Evolutionary conservation across 768 basidiomycete species (phyloP), one percentile per base, ranked within the genome.

Genomic region (Tephrocybe sp.): DNA sequence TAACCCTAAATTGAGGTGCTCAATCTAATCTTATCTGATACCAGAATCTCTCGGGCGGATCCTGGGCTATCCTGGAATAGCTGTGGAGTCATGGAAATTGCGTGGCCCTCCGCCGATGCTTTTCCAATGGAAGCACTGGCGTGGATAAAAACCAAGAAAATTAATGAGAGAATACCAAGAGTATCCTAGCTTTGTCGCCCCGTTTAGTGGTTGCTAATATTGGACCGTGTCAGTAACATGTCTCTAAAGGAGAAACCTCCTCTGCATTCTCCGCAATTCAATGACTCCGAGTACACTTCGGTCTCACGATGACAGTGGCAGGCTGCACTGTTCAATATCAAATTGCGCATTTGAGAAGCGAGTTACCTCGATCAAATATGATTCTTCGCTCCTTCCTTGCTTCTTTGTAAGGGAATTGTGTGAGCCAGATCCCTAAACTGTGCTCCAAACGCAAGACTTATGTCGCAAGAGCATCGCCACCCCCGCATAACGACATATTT

Each of bases 1-100:
- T 64, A 64, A 64, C 63, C 63, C 61, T 54, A 60, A 25, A 53
- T 47, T 52, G 43, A 47, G 54, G 55, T 50, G 41, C 24, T 16
- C 25, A 19, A 53, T 49, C 52, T 49, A 43, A 48, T 44, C 45
- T 36, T 31, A 41, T 46, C 32, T 36, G 44, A 46, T 46, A 3
- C 7, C 7, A 2, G 12, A 44, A 16, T 25, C 15, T 26, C 24
- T 30, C 44, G 44, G 35, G 26, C 31, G 32, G 47, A 38, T 39
- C 44, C 28, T 36, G 36, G 36, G 16, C 15, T n/a, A 34, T 15
- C 28, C 7, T 13, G n/a, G 6, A 30, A 30, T 30, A 30, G 28
- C 28, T 30, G 28, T 30, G 28, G 28, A 30, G 28, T 30, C n/a
- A n/a, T n/a, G n/a, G n/a, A 30, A 30, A 30, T 30, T 30, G n/a